A percentile compares a stretch with the other conserved stretches of the same genome.
These are phyloP conservation scores for Magnolia officinalis DNA, from an alignment of 164 flowering plant species.

Conservation along the genomic window DNA sequence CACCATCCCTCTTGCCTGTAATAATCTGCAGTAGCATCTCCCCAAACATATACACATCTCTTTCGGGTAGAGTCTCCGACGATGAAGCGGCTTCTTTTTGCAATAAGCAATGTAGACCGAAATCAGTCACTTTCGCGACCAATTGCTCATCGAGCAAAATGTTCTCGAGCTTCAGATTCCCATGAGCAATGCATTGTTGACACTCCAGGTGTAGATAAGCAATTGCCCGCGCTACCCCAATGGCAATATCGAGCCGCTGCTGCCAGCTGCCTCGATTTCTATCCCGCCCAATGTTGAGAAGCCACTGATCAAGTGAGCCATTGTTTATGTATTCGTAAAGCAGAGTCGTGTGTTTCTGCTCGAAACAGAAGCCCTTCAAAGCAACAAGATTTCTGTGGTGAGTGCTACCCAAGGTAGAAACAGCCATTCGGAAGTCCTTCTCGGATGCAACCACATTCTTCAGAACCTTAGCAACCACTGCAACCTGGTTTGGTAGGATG, in stretches of 20 bases:
- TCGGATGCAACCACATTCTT: conserved; percentile 29
- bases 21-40: conserved; percentile 40
- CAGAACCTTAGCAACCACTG: conserved; percentile 37
- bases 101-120: conserved; percentile 33
- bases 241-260: conserved; percentile 38
- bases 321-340: conserved; percentile 41
- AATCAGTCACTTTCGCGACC: conserved; percentile 44
- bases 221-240: conserved; percentile 46
- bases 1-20: conserved; percentile 25
- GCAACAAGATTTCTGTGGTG: conserved; percentile 49
- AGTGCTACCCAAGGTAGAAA: conserved; percentile 43
- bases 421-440: conserved; percentile 40
- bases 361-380: conserved; percentile 53
- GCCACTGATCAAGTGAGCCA: conserved; percentile 46
- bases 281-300: conserved; percentile 18
- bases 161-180: conserved; percentile 50
- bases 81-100: conserved; percentile 26
- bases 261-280: conserved; percentile 26
- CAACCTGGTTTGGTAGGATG: conserved; percentile 30
- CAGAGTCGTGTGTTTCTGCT: conserved; percentile 30
- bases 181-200: conserved; percentile 43
- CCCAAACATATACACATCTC: conserved; percentile 49
- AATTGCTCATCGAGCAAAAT: conserved; percentile 49
- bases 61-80: conserved; percentile 39
- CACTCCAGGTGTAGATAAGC: conserved; percentile 54